phyloP scores from a whole-genome alignment of 2,329 filamentous ascomycete genomes.

The Venturia oleaginea region DNA sequence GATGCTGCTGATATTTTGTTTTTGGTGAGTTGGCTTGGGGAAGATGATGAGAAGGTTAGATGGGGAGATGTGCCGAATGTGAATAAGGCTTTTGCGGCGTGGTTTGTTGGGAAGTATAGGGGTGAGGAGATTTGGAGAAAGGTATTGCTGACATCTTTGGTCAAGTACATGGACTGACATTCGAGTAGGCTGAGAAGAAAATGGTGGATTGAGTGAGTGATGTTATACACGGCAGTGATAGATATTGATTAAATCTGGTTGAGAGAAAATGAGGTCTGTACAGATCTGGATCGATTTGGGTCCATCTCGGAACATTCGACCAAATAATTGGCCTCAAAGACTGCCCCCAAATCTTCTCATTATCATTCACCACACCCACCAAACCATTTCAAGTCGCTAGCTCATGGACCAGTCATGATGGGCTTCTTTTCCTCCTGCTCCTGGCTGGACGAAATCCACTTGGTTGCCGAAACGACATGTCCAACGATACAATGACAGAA shows the following conservation, averaged over 20 bases:
- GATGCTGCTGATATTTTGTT: constrained; percentile 3
- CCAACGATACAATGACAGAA: too few species aligned
- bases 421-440: too few species aligned
- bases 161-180: not conserved
- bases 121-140: constrained; percentile 1
- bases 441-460: too few species aligned
- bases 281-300: not conserved
- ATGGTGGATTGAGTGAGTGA: not conserved
- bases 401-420: too few species aligned
- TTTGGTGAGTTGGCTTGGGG: not conserved
- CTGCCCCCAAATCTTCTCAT: too few species aligned
- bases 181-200: not conserved
- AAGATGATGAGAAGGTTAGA: not conserved
- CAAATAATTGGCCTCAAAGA: too few species aligned
- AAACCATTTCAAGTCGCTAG: too few species aligned
- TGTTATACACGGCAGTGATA: not conserved
- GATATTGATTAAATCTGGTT: not conserved
- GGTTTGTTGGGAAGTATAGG: not conserved
- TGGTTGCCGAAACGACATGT: too few species aligned
- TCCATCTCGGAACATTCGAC: too few species aligned
- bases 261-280: not conserved
- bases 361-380: too few species aligned
- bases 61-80: not conserved
- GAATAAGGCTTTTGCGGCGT: not conserved
- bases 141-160: not conserved